A percentile compares a stretch with the other conserved stretches of the same genome.
Conservation (phyloP, 139 green algal genomes). For the Chloropicon primus region DNA sequence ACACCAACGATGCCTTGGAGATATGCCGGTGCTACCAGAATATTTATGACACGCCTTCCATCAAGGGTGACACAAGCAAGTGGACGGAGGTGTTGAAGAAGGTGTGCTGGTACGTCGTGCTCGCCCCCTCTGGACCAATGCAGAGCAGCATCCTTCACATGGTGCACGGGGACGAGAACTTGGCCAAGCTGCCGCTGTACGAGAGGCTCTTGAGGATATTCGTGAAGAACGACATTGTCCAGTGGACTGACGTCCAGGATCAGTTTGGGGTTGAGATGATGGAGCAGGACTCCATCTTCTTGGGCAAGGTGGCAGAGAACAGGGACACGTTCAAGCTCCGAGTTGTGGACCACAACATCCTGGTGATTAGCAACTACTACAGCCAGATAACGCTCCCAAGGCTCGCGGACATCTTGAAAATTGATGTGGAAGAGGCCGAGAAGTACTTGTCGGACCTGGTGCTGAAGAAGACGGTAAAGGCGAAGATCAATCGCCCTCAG, state of each 20-base stretch:
- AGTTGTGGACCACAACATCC: constrained; percentile 89
- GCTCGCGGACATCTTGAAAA: constrained; percentile 72
- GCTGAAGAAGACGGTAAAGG: constrained; percentile 51
- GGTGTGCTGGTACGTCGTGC: constrained; percentile 76
- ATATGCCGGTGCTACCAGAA: constrained; percentile 64
- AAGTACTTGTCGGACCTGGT: constrained; percentile 83
- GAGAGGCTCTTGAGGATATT: constrained; percentile 77
- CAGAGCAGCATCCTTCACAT: constrained; percentile 63
- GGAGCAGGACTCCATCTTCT: constrained; percentile 18
- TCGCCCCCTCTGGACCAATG: constrained; percentile 67
- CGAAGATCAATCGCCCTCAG: constrained; percentile 83
- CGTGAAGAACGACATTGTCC: constrained; percentile 62
- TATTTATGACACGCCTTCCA: constrained; percentile 35
- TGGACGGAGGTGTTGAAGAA: constrained; percentile 54
- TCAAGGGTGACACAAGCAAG: constrained; percentile 11
- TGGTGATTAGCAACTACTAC: constrained; percentile 80
- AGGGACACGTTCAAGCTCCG: constrained; percentile 50
- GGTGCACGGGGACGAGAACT: constrained; percentile 53
- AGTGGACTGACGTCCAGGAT: constrained; percentile 53
- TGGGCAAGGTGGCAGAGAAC: constrained; percentile 21
- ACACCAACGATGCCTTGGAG: constrained; percentile 85
- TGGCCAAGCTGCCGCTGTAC: constrained; percentile 68
- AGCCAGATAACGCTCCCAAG: constrained; percentile 47
- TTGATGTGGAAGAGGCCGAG: constrained; percentile 41
- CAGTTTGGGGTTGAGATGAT: constrained; percentile 7